Evolutionary conservation across 345 rosid genomes (phyloP).

Genomic region (Hibiscus mutabilis): DNA sequence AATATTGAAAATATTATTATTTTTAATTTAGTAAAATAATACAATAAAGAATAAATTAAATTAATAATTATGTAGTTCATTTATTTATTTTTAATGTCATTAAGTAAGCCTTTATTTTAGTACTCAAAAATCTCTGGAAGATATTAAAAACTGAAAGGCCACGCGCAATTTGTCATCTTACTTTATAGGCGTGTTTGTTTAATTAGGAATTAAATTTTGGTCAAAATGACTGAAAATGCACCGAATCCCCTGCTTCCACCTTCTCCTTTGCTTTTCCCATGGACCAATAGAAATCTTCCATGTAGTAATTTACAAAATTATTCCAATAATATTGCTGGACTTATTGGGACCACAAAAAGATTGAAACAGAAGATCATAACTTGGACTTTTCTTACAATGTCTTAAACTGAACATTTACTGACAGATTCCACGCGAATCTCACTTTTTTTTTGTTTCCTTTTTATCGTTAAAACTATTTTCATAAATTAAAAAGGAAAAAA

Average conservation of each 20-base stretch:
- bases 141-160: neutral
- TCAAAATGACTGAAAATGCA: neutral
- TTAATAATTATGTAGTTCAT: neutral
- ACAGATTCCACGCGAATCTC: conserved; percentile 6
- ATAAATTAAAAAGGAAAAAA: neutral
- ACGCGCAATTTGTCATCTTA: neutral
- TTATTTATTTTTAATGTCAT: neutral
- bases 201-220: neutral
- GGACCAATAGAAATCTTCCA: neutral
- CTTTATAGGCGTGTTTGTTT: neutral
- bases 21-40: no score
- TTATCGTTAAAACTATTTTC: neutral
- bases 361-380: neutral
- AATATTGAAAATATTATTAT: no score
- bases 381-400: neutral
- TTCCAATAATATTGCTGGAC: neutral
- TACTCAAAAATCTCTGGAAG: neutral
- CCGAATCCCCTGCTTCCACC: neutral
- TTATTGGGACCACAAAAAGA: neutral
- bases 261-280: no score
- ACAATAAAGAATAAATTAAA: no score
- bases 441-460: neutral
- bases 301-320: neutral
- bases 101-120: neutral
- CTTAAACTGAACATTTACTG: neutral